Percentiles rank a stretch among this genome's conserved stretches.
Conservation (phyloP, 2,329 filamentous ascomycete species). For the Ustulina deusta region DNA sequence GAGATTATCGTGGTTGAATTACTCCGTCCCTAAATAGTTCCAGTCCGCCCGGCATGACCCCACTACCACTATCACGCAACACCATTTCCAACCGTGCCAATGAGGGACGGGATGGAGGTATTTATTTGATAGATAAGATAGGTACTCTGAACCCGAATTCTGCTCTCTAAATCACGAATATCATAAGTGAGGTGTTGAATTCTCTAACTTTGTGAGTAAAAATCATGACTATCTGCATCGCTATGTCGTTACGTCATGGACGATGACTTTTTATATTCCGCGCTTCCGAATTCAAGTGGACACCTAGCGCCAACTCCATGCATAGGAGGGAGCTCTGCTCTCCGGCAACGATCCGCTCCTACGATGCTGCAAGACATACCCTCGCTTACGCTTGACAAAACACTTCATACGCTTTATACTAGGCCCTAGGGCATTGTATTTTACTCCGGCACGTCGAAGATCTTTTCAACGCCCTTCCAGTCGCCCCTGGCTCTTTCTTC, state of each 20-base stretch:
- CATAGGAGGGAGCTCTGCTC: background rate
- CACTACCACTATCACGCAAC: conserved; percentile 18
- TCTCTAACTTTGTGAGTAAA: conserved; percentile 2
- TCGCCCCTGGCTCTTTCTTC: conserved; percentile 72
- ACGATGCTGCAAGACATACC: background rate
- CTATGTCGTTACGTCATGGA: conserved; percentile 8
- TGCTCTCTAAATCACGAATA: background rate
- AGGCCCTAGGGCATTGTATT: background rate
- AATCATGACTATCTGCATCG: background rate
- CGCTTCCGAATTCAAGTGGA: background rate
- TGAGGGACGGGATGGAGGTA: conserved; percentile 1
- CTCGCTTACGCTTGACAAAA: conserved; percentile 7
- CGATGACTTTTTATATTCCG: conserved; percentile 10
- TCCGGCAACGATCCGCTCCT: background rate
- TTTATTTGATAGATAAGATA: background rate
- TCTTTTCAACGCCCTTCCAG: conserved; percentile 49
- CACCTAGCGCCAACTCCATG: conserved; percentile 11
- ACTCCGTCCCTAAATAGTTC: conserved; percentile 19
- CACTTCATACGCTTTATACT: conserved; percentile 9
- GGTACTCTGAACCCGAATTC: background rate
- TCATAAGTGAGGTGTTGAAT: conserved; percentile 3
- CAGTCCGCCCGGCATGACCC: conserved; percentile 19
- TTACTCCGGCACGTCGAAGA: conserved; percentile 45
- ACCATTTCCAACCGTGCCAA: conserved; percentile 23
- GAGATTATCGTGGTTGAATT: conserved; percentile 30